Evolutionary conservation across 1,284 basidiomycete genomes (phyloP).

Genomic region (Pyrrhoderma lamaoense): DNA sequence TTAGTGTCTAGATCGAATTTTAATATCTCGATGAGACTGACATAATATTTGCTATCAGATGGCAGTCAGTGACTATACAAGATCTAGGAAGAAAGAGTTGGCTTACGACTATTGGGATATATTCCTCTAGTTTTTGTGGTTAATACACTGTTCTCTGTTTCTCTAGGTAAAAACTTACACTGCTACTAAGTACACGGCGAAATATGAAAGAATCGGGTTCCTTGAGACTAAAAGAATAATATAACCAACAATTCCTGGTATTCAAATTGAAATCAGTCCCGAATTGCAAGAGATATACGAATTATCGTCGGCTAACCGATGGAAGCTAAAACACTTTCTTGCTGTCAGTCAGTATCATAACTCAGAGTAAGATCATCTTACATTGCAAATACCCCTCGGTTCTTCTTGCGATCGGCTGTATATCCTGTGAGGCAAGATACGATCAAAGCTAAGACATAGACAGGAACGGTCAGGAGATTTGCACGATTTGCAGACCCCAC

Average conservation of each 20-base stretch:
- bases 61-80: neutral
- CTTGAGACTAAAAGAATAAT: conserved; percentile 61
- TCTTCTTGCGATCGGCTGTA: conserved; percentile 52
- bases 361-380: conserved; percentile 30
- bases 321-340: conserved; percentile 27
- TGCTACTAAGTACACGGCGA: conserved; percentile 63
- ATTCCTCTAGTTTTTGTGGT: neutral
- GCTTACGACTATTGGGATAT: neutral
- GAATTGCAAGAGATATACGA: neutral
- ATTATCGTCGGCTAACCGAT: conserved; percentile 29
- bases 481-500: conserved; percentile 47
- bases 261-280: conserved; percentile 23
- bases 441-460: conserved; percentile 57
- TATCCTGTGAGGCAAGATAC: conserved; percentile 57
- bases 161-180: conserved; percentile 32
- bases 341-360: neutral
- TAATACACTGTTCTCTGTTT: neutral
- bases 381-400: conserved; percentile 57
- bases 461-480: conserved; percentile 64
- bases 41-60: conserved; percentile 51
- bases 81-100: neutral
- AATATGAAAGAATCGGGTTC: conserved; percentile 56
- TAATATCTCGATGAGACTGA: conserved; percentile 25
- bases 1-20: conserved; percentile 1
- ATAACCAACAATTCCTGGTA: conserved; percentile 44